These are phyloP conservation scores for Kwoniella europaea DNA, from an alignment of 768 basidiomycete genomes.

Conservation along the genomic window DNA sequence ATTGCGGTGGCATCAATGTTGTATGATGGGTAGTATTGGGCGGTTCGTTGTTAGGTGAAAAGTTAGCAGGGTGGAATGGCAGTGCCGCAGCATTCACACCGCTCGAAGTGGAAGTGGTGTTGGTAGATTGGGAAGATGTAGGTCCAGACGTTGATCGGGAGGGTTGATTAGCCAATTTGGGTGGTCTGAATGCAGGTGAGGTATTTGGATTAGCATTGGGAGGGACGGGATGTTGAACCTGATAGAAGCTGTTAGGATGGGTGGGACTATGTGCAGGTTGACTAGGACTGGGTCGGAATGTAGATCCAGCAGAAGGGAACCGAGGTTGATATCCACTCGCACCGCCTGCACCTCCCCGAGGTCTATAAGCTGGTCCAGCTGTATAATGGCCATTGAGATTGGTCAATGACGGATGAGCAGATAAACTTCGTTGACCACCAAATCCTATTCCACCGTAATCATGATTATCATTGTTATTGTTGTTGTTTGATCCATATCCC, in stretches of 20 bases:
- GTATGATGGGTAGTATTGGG: constrained; percentile 42
- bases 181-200: constrained; percentile 31
- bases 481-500: constrained; percentile 21
- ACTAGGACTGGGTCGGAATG: constrained; percentile 14
- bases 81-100: constrained; percentile 42
- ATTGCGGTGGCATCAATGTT: constrained; percentile 54
- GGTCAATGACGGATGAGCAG: constrained; percentile 38
- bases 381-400: constrained; percentile 36
- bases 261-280: constrained; percentile 37
- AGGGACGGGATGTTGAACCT: constrained; percentile 28
- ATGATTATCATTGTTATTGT: constrained; percentile 8
- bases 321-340: constrained; percentile 42
- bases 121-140: background rate
- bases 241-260: constrained; percentile 35
- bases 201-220: constrained; percentile 19
- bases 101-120: background rate
- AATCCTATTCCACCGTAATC: constrained; percentile 7
- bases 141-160: constrained; percentile 16
- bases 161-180: constrained; percentile 6
- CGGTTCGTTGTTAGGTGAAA: constrained; percentile 12
- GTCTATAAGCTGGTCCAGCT: constrained; percentile 43
- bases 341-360: constrained; percentile 27
- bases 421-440: constrained; percentile 20
- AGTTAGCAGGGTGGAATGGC: constrained; percentile 39
- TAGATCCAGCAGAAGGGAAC: constrained; percentile 41